These are phyloP conservation scores for Eutrema heterophyllum DNA, from an alignment of 345 rosid species.

Conservation along the genomic window DNA sequence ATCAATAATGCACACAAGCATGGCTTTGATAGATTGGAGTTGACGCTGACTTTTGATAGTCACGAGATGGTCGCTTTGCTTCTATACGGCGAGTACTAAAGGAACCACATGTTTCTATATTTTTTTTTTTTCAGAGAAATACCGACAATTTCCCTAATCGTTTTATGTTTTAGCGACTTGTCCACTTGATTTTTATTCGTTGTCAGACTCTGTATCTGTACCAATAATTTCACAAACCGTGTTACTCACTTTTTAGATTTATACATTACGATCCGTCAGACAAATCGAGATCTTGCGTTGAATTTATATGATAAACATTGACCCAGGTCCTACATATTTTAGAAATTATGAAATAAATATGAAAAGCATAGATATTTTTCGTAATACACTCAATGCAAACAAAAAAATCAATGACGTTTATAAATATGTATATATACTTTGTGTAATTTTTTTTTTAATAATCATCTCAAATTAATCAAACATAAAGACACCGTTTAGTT, in stretches of 20 bases:
- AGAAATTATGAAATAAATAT: neutral
- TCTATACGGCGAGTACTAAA: neutral
- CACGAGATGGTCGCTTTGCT: neutral
- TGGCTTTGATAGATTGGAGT: neutral
- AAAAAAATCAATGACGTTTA: too few species aligned
- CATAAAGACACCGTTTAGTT: neutral
- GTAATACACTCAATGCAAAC: too few species aligned
- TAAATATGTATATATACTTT: too few species aligned
- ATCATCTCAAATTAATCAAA: too few species aligned
- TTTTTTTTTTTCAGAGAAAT: neutral
- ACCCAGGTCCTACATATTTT: neutral
- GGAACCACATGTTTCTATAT: neutral
- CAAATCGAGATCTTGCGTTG: neutral
- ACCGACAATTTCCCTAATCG: neutral
- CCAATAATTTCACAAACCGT: constrained; percentile 9
- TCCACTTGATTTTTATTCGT: neutral
- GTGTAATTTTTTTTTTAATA: too few species aligned
- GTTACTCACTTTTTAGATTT: neutral
- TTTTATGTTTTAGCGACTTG: neutral
- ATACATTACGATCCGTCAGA: neutral
- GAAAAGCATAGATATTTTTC: neutral
- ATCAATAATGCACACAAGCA: neutral
- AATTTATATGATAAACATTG: neutral
- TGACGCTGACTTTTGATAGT: constrained; percentile 17
- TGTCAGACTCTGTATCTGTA: neutral